Evolutionary conservation across 2,329 filamentous ascomycete species (phyloP).

Genomic region (Hirsutella thompsonii): DNA sequence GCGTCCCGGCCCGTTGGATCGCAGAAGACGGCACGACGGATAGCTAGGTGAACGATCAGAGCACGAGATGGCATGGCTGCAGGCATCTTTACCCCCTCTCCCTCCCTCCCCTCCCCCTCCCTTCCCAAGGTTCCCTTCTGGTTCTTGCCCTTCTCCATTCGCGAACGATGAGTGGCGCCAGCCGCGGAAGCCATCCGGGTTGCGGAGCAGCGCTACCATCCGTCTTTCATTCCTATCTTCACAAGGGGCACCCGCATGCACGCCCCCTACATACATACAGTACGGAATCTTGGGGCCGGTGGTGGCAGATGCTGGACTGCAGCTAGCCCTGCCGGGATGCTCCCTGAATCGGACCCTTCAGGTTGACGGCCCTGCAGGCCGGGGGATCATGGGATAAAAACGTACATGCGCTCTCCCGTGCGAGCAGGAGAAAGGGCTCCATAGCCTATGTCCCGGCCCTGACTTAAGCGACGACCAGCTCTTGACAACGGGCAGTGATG

Average conservation of each 20-base stretch:
- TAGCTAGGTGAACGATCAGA: too few species aligned
- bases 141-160: too few species aligned
- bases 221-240: too few species aligned
- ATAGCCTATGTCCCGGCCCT: too few species aligned
- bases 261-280: neutral
- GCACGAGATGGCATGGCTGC: constrained; percentile 1
- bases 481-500: too few species aligned
- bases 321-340: neutral
- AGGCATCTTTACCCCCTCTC: constrained; percentile 1
- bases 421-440: too few species aligned
- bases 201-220: constrained; percentile 1
- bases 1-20: constrained; percentile 5
- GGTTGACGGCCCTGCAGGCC: neutral
- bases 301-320: neutral
- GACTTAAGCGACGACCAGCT: too few species aligned
- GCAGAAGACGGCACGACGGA: constrained; percentile 1
- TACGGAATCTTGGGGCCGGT: neutral
- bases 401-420: too few species aligned
- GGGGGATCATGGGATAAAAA: too few species aligned
- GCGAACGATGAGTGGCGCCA: neutral
- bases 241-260: neutral
- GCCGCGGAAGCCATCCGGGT: constrained; percentile 6
- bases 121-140: too few species aligned
- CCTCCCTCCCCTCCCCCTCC: too few species aligned
- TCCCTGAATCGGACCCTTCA: neutral